phyloP scores from a whole-genome alignment of 2,329 filamentous ascomycete genomes.

The Ophiocordyceps camponoti-saundersi region DNA sequence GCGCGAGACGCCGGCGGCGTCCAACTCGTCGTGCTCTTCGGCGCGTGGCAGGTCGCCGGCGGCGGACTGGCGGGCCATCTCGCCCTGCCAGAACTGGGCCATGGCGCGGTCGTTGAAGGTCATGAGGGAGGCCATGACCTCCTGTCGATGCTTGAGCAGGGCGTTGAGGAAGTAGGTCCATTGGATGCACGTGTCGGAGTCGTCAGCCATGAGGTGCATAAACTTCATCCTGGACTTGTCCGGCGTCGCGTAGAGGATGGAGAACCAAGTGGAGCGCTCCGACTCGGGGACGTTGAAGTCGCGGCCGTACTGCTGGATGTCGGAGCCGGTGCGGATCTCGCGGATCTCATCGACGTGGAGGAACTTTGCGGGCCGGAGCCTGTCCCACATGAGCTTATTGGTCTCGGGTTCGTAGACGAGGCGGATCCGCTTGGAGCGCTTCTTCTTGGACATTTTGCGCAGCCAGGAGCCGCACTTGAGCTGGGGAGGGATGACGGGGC shows the following conservation, averaged over 20 bases:
- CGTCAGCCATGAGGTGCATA: conserved; percentile 73
- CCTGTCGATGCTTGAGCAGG: conserved; percentile 72
- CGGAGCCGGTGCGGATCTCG: conserved; percentile 67
- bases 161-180: conserved; percentile 77
- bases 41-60: conserved; percentile 29
- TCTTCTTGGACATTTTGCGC: conserved; percentile 74
- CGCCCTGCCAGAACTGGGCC: conserved; percentile 68
- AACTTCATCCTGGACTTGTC: conserved; percentile 71
- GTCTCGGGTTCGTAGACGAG: conserved; percentile 64
- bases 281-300: conserved; percentile 57
- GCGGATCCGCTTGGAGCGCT: conserved; percentile 51
- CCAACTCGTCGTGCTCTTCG: conserved; percentile 51
- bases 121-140: conserved; percentile 78
- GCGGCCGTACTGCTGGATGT: conserved; percentile 77
- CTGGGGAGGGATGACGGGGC: conserved; percentile 58
- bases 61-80: conserved; percentile 55
- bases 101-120: conserved; percentile 72
- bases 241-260: conserved; percentile 69
- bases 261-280: conserved; percentile 65
- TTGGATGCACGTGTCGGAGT: conserved; percentile 50
- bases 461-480: conserved; percentile 66
- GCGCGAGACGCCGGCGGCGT: conserved; percentile 62
- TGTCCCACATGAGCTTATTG: conserved; percentile 80
- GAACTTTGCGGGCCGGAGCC: conserved; percentile 58
- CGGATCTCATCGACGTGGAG: conserved; percentile 93